A percentile compares a stretch with the other conserved stretches of the same genome.
Conservation (phyloP, 495 filamentous ascomycete genomes). For the Hypoxylon trugodes region DNA sequence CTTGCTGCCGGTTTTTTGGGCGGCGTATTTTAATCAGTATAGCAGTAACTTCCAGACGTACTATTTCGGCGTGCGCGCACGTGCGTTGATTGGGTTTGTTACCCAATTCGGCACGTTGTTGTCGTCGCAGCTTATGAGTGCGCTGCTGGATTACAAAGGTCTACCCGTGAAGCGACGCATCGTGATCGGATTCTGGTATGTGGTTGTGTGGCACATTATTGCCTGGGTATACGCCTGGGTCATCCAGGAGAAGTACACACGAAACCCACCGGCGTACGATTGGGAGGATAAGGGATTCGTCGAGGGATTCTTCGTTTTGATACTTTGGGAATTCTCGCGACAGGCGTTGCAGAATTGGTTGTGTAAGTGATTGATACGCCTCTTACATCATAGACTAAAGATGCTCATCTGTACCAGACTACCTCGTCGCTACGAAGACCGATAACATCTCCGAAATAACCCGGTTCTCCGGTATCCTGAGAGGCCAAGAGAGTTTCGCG, state of each 20-base stretch:
- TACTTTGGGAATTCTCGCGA: conserved; percentile 58
- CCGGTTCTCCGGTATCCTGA: conserved; percentile 40
- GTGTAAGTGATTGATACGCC: conserved; percentile 25
- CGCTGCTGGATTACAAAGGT: conserved; percentile 53
- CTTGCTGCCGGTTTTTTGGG: conserved; percentile 63
- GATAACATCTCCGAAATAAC: conserved; percentile 45
- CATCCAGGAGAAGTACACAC: conserved; percentile 57
- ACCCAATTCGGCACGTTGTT: conserved; percentile 53
- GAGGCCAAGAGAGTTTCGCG: conserved; percentile 41
- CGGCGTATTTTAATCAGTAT: conserved; percentile 66
- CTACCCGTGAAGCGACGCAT: conserved; percentile 51
- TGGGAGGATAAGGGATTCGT: conserved; percentile 55
- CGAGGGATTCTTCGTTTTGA: conserved; percentile 56
- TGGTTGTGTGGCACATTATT: conserved; percentile 51
- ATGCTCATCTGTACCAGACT: conserved; percentile 14
- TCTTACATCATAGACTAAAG: not conserved
- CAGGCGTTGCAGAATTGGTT: conserved; percentile 59
- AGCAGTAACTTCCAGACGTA: conserved; percentile 66
- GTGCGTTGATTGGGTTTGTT: conserved; percentile 60
- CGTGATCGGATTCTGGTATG: conserved; percentile 53
- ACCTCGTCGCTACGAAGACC: conserved; percentile 26
- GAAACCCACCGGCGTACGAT: conserved; percentile 52
- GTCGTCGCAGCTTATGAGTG: conserved; percentile 50
- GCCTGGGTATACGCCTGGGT: conserved; percentile 61
- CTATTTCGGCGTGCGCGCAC: conserved; percentile 65